A percentile compares a stretch with the other conserved stretches of the same genome.
These are phyloP conservation scores for Kalanchoe fedtschenkoi DNA, from an alignment of 164 flowering plant genomes.

Conservation along the genomic window DNA sequence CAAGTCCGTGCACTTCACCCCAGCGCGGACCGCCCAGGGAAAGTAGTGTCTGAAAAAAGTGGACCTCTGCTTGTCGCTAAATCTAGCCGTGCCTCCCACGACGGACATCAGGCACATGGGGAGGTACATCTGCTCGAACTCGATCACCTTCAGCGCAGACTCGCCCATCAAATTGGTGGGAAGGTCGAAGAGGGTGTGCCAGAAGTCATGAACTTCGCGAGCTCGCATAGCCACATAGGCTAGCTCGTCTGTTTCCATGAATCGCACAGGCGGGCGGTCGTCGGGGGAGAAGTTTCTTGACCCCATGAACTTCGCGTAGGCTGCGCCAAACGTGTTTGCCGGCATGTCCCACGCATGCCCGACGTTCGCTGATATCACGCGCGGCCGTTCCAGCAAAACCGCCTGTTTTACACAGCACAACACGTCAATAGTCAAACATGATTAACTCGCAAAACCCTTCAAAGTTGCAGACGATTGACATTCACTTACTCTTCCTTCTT, in stretches of 20 bases:
- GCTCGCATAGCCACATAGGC: slow-evolving; percentile 85
- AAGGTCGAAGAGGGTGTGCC: slow-evolving; percentile 87
- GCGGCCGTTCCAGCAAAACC: slow-evolving; percentile 66
- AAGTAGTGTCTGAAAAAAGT: slow-evolving; percentile 68
- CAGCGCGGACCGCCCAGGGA: slow-evolving; percentile 83
- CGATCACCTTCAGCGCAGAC: slow-evolving; percentile 87
- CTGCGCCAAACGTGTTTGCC: slow-evolving; percentile 88
- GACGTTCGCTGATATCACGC: slow-evolving; percentile 67
- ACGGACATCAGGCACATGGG: slow-evolving; percentile 89
- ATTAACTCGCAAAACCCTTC: no score
- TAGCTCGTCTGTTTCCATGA: slow-evolving; percentile 86
- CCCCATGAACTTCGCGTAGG: slow-evolving; percentile 93
- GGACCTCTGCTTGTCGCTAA: slow-evolving; percentile 58
- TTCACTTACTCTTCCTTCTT: slow-evolving; percentile 67
- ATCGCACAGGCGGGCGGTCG: slow-evolving; percentile 85
- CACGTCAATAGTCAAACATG: background rate
- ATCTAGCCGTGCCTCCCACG: slow-evolving; percentile 70
- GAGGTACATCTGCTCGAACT: slow-evolving; percentile 89
- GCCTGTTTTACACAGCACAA: slow-evolving; percentile 31
- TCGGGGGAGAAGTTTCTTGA: slow-evolving; percentile 94
- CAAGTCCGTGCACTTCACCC: slow-evolving; percentile 58
- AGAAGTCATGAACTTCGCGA: slow-evolving; percentile 92
- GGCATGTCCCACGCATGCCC: slow-evolving; percentile 91
- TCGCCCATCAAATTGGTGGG: slow-evolving; percentile 93
- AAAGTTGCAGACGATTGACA: no score